These are phyloP conservation scores for Yamadazyma buinensis DNA, from an alignment of 1,139 yeast genomes.

Conservation along the genomic window DNA sequence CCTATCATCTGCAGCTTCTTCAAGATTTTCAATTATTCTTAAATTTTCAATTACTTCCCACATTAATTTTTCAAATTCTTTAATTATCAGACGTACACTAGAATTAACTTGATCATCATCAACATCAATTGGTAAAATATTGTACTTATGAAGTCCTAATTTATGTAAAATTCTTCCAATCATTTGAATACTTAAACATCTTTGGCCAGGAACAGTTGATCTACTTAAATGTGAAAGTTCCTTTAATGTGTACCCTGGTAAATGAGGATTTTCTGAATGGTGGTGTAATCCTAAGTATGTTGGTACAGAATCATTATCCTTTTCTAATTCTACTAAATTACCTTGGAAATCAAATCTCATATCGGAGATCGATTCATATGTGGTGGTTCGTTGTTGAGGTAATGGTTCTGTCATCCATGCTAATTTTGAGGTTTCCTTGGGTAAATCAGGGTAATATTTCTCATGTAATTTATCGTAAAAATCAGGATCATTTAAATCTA, in stretches of 20 bases:
- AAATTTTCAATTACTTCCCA: slow-evolving; percentile 71
- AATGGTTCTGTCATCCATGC: slow-evolving; percentile 85
- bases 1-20: slow-evolving; percentile 72
- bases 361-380: slow-evolving; percentile 62
- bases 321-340: slow-evolving; percentile 49
- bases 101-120: slow-evolving; percentile 31
- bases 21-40: slow-evolving; percentile 65
- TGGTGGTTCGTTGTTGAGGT: slow-evolving; percentile 40
- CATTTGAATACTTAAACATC: slow-evolving; percentile 82
- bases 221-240: slow-evolving; percentile 80
- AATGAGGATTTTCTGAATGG: slow-evolving; percentile 81
- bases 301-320: slow-evolving; percentile 35
- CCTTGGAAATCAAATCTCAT: slow-evolving; percentile 90
- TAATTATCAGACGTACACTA: slow-evolving; percentile 33
- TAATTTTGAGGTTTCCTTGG: slow-evolving; percentile 73
- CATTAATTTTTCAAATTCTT: slow-evolving; percentile 58
- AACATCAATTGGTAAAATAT: slow-evolving; percentile 41
- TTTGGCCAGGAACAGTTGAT: slow-evolving; percentile 78
- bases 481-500: slow-evolving; percentile 70
- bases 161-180: slow-evolving; percentile 84
- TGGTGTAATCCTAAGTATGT: slow-evolving; percentile 80
- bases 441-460: slow-evolving; percentile 85
- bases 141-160: slow-evolving; percentile 61
- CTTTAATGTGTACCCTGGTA: slow-evolving; percentile 87
- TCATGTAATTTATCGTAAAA: slow-evolving; percentile 77